Evolutionary conservation across 805 yeast species (phyloP).

Genomic region (Starmerella apis): DNA sequence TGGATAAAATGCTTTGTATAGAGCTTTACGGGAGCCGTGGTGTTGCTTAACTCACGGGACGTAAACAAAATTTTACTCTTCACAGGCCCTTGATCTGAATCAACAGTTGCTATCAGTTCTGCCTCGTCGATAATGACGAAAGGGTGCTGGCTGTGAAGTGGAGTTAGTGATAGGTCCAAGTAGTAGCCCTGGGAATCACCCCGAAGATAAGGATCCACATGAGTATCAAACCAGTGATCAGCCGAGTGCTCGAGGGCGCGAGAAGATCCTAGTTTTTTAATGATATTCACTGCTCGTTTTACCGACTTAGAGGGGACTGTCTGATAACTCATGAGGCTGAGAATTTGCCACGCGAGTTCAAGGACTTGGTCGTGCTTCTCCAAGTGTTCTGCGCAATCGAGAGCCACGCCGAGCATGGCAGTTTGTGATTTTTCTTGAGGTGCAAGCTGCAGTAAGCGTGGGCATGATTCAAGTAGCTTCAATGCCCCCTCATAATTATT

Average conservation of each 20-base stretch:
- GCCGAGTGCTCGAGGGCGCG: conserved; percentile 28
- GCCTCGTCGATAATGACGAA: conserved; percentile 20
- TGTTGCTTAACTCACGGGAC: background rate
- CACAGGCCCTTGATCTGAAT: conserved; percentile 8
- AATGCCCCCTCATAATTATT: conserved; percentile 52
- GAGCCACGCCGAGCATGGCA: conserved; percentile 55
- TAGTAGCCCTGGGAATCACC: conserved; percentile 32
- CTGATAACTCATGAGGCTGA: conserved; percentile 21
- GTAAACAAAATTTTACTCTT: conserved; percentile 7
- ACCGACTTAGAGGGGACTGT: conserved; percentile 21
- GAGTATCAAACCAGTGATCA: conserved; percentile 33
- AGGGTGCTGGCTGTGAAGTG: conserved; percentile 28
- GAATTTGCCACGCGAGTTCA: conserved; percentile 27
- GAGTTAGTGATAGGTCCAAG: conserved; percentile 33
- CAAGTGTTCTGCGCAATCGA: conserved; percentile 46
- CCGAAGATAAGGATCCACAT: conserved; percentile 34
- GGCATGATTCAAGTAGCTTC: conserved; percentile 37
- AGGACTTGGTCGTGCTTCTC: conserved; percentile 26
- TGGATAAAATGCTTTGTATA: conserved; percentile 28
- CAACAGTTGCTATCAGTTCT: conserved; percentile 17
- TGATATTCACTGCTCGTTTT: conserved; percentile 20
- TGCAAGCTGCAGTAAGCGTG: background rate
- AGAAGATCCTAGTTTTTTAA: conserved; percentile 22
- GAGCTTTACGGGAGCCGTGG: conserved; percentile 7
- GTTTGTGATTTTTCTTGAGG: conserved; percentile 19